Conservation (phyloP, 164 flowering plant genomes). For the Berberis vulgaris region DNA sequence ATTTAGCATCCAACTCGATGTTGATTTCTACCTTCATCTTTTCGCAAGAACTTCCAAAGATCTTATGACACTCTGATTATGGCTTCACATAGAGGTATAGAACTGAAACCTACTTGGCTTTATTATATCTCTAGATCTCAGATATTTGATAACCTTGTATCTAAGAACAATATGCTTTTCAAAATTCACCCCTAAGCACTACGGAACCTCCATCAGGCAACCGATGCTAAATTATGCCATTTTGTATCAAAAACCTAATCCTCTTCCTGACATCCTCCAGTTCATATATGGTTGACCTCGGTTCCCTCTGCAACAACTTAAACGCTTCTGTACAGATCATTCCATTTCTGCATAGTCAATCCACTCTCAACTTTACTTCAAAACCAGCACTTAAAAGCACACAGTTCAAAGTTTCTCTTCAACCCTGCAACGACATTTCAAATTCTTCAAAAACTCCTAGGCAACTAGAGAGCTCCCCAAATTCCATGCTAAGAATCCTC, state of each 20-base stretch:
- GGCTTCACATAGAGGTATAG: constrained; percentile 86
- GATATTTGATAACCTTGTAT: constrained; percentile 57
- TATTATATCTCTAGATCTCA: constrained; percentile 51
- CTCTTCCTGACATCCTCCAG: constrained; percentile 57
- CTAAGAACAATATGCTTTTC: constrained; percentile 84
- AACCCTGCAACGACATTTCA: constrained; percentile 55
- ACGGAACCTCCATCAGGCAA: constrained; percentile 62
- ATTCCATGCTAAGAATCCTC: constrained; percentile 49
- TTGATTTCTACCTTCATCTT: constrained; percentile 12
- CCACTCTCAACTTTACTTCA: constrained; percentile 65
- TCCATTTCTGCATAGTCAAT: constrained; percentile 66
- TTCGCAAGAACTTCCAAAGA: constrained; percentile 37
- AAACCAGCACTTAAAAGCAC: constrained; percentile 59
- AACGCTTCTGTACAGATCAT: constrained; percentile 73
- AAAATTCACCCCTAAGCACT: constrained; percentile 76
- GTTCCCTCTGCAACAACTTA: constrained; percentile 63
- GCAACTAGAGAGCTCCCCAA: constrained; percentile 69
- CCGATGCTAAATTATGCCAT: constrained; percentile 29
- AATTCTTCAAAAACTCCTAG: constrained; percentile 35
- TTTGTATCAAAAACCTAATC: constrained; percentile 48
- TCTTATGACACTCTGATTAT: constrained; percentile 73
- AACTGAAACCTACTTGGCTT: constrained; percentile 60
- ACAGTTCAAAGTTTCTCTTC: constrained; percentile 35
- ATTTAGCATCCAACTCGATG: constrained; percentile 25
- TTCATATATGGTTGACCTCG: constrained; percentile 48